Evolutionary conservation across 371 early-diverging fungal genomes (phyloP).

Genomic region (Mortierella sp.): DNA sequence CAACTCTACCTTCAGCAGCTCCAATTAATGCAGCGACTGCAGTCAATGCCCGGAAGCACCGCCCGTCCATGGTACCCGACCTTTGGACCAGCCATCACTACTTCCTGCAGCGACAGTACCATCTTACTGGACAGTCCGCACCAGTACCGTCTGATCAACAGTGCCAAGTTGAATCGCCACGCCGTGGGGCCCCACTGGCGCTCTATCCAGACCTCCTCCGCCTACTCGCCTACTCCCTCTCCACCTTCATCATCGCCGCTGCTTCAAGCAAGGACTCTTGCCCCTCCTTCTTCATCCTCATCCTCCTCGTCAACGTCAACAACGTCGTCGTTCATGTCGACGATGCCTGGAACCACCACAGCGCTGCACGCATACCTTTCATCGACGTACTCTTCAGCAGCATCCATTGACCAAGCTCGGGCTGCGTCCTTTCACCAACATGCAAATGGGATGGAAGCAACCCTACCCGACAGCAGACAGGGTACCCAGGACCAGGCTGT

Average conservation of each 20-base stretch:
- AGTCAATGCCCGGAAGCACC: constrained; percentile 53
- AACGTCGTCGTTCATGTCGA: constrained; percentile 15
- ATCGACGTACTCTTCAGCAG: constrained; percentile 35
- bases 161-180: constrained; percentile 39
- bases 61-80: constrained; percentile 56
- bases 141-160: constrained; percentile 48
- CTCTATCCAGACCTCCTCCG: constrained; percentile 38
- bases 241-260: constrained; percentile 45
- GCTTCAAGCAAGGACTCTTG: constrained; percentile 20
- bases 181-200: constrained; percentile 57
- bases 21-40: constrained; percentile 47
- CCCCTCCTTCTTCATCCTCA: constrained; percentile 11
- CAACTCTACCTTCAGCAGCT: constrained; percentile 50
- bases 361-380: constrained; percentile 32
- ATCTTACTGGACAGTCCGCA: constrained; percentile 51
- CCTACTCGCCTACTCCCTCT: constrained; percentile 42
- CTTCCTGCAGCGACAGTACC: constrained; percentile 52
- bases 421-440: constrained; percentile 41
- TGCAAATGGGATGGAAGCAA: constrained; percentile 11
- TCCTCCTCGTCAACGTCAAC: background rate
- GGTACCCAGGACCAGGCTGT: background rate
- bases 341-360: constrained; percentile 16
- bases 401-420: constrained; percentile 44
- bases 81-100: constrained; percentile 51
- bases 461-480: constrained; percentile 8